These are phyloP conservation scores for Calonectria pseudoreteaudii DNA, from an alignment of 2,329 filamentous ascomycete genomes.

Conservation along the genomic window DNA sequence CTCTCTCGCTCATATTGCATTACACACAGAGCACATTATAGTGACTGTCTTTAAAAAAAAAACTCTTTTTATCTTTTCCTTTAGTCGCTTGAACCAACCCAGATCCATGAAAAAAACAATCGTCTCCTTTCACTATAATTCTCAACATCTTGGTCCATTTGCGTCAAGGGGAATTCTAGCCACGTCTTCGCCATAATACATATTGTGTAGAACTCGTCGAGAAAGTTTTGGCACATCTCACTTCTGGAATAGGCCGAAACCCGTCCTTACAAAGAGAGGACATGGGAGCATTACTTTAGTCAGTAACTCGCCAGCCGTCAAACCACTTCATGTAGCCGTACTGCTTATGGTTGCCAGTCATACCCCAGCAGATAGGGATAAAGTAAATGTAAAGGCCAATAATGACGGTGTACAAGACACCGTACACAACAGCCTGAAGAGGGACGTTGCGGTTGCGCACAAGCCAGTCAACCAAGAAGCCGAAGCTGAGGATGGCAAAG, in stretches of 20 bases:
- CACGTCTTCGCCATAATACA: slow-evolving; percentile 25
- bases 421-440: slow-evolving; percentile 78
- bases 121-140: slow-evolving; percentile 34
- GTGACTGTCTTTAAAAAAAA: slow-evolving; percentile 33
- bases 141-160: slow-evolving; percentile 28
- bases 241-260: slow-evolving; percentile 15
- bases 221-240: slow-evolving; percentile 29
- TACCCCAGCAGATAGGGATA: slow-evolving; percentile 95
- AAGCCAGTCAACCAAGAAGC: slow-evolving; percentile 90
- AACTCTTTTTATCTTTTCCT: slow-evolving; percentile 35
- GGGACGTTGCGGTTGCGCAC: slow-evolving; percentile 74
- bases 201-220: slow-evolving; percentile 20
- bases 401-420: slow-evolving; percentile 76
- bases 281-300: slow-evolving; percentile 51
- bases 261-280: slow-evolving; percentile 18
- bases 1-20: slow-evolving; percentile 44
- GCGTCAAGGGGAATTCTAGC: slow-evolving; percentile 20
- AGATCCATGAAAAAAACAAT: slow-evolving; percentile 28
- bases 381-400: slow-evolving; percentile 91
- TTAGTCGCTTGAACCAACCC: slow-evolving; percentile 37
- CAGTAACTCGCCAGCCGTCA: slow-evolving; percentile 84
- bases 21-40: slow-evolving; percentile 42
- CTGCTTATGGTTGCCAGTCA: slow-evolving; percentile 85
- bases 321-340: slow-evolving; percentile 97
- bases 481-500: slow-evolving; percentile 91